Percentiles rank a stretch among this genome's conserved stretches.
These are phyloP conservation scores for Hypoxylon sp. DNA, from an alignment of 2,329 filamentous ascomycete species.

Conservation along the genomic window DNA sequence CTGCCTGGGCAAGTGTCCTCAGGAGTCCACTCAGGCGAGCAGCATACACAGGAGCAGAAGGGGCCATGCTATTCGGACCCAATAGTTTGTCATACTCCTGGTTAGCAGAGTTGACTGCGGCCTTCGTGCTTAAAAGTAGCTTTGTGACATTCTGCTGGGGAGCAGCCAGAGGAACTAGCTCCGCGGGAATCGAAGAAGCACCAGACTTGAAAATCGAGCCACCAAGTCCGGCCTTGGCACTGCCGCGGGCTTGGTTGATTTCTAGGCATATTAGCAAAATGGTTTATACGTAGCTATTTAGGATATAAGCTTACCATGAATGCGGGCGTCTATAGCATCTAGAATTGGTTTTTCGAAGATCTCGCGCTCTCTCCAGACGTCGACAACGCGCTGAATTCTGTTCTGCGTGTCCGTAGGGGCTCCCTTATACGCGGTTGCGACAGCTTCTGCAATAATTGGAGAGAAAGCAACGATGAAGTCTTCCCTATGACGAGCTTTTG, in stretches of 20 bases:
- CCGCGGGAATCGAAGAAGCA: conserved; percentile 75
- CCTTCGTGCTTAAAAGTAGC: conserved; percentile 76
- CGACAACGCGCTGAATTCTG: conserved; percentile 89
- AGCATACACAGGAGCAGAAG: conserved; percentile 90
- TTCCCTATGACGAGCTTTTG: conserved; percentile 90
- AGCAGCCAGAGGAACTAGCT: conserved; percentile 82
- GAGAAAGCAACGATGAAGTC: conserved; percentile 95
- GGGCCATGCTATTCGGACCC: conserved; percentile 76
- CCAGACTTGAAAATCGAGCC: conserved; percentile 76
- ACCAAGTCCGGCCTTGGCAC: conserved; percentile 66
- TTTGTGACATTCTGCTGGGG: conserved; percentile 83
- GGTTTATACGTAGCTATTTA: conserved; percentile 34
- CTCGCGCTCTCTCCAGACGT: conserved; percentile 90
- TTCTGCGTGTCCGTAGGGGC: conserved; percentile 87
- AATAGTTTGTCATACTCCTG: conserved; percentile 88
- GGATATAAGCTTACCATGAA: conserved; percentile 75
- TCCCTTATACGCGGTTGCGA: conserved; percentile 90
- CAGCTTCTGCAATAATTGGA: conserved; percentile 92
- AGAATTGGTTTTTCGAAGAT: conserved; percentile 90
- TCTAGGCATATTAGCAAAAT: conserved; percentile 60
- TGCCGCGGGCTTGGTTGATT: conserved; percentile 72
- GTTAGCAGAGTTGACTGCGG: conserved; percentile 78
- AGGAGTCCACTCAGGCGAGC: conserved; percentile 91
- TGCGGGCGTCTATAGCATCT: conserved; percentile 81
- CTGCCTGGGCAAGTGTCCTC: conserved; percentile 88